Evolutionary conservation across 2,329 filamentous ascomycete species (phyloP).

Genomic region (Colletotrichum sidae): DNA sequence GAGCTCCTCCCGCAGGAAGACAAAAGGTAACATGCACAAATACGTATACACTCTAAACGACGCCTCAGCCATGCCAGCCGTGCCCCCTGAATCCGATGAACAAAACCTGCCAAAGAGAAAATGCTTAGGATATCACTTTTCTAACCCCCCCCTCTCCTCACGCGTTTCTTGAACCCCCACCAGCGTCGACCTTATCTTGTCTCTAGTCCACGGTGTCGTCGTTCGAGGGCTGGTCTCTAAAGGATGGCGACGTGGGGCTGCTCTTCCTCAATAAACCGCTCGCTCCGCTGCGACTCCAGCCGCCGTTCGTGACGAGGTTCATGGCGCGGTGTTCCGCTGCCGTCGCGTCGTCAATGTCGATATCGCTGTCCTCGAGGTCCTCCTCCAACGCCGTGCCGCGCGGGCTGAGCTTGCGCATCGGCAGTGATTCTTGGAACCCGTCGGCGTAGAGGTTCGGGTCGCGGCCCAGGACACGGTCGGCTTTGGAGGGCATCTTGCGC

Average conservation of each 20-base stretch:
- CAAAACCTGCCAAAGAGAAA: conserved; percentile 8
- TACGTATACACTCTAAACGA: conserved; percentile 18
- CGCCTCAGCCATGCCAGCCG: conserved; percentile 22
- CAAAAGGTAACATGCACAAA: conserved; percentile 5
- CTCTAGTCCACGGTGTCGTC: conserved; percentile 35
- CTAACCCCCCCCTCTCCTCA: not conserved
- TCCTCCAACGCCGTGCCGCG: conserved; percentile 58
- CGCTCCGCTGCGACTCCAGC: conserved; percentile 54
- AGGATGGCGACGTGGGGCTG: conserved; percentile 39
- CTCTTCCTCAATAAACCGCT: conserved; percentile 56
- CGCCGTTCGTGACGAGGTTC: conserved; percentile 54
- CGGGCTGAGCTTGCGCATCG: conserved; percentile 60
- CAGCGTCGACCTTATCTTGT: not conserved
- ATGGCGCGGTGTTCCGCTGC: conserved; percentile 57
- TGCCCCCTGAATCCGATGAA: conserved; percentile 2
- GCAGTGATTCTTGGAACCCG: conserved; percentile 53
- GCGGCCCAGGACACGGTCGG: conserved; percentile 68
- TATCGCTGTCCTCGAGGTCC: conserved; percentile 51
- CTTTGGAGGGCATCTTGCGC: conserved; percentile 62
- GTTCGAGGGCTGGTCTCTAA: conserved; percentile 21
- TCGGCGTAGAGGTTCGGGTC: conserved; percentile 68
- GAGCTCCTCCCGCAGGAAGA: not conserved
- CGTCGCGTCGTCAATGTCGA: conserved; percentile 53
- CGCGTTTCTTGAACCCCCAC: not conserved
- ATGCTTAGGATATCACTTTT: conserved; percentile 31